Base-by-base conservation (phyloP, 805 yeast genomes). In the Candida quercuum region DNA sequence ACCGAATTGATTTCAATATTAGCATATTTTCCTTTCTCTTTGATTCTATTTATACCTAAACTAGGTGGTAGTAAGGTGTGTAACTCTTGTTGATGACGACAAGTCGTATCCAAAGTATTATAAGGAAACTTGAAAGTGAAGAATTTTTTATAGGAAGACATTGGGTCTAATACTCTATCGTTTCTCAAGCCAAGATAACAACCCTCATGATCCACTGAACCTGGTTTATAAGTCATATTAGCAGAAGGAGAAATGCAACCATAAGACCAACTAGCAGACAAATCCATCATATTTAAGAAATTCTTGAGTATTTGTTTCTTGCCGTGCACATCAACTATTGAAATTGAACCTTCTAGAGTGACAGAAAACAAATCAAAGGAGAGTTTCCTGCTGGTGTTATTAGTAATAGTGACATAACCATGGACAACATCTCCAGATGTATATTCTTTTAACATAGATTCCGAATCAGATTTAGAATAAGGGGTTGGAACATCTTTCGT, bases 371-470 rank as follows among this genome's bases (percentile, higher is more conserved):
- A 76, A 46, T 80, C 82, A 50, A 80, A 82, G 2, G 72, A 71
- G 16, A 81, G 57, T 1, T 70, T 71, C 11, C 57, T 54, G 11
- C 63, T 52, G 4, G 77, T 65, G 12, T 59, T 64, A 48, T 77
- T 77, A 32, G 71, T 61, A 21, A 77, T 64, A 7, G 67, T 52
- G 38, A 76, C 68, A 47, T 70, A 75, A 0, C 91, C 91, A 49
- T 74, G 70, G 12, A 82, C 64, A 16, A 66, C 65, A 51, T 81
- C 88, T n/a, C 86, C 86, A 11, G 81, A 78, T 15, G 74, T 74
- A 51, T 73, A 82, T 52, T 78, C 85, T 40, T 67, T 65, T 20
- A 72, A 49, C 27, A 57, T 69, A 54, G 33, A 73, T 60, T 32
- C 57, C 6, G 35, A 19, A 23, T 44, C 51, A 5, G 38, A 16